Evolutionary conservation across 495 filamentous ascomycete genomes (phyloP).

Genomic region (Copromyces sp.): DNA sequence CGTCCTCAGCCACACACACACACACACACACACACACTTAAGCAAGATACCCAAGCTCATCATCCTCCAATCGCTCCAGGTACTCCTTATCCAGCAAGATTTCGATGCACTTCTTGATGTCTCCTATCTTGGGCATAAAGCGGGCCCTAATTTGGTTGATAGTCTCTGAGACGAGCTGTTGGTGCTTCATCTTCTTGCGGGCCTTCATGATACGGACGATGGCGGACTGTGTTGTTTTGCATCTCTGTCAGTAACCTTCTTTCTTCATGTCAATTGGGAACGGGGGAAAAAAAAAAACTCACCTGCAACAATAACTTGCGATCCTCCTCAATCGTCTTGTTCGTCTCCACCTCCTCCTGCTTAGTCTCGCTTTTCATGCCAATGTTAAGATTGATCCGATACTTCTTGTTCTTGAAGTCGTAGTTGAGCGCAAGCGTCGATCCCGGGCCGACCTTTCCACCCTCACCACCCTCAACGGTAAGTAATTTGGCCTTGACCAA

Average conservation of each 20-base stretch:
- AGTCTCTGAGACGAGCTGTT: constrained; percentile 82
- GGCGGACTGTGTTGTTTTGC: constrained; percentile 54
- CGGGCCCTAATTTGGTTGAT: constrained; percentile 91
- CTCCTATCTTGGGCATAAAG: constrained; percentile 82
- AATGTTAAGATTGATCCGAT: constrained; percentile 92
- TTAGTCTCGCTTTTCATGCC: constrained; percentile 90
- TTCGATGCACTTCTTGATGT: constrained; percentile 99
- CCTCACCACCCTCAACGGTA: constrained; percentile 47
- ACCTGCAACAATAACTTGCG: constrained; percentile 94
- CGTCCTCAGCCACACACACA: too few relatives aligned
- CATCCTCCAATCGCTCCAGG: constrained; percentile 85
- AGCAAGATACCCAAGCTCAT: constrained; percentile 87
- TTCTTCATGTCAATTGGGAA: not conserved
- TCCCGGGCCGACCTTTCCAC: constrained; percentile 62
- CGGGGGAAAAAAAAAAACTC: constrained; percentile 46
- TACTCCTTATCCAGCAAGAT: constrained; percentile 99
- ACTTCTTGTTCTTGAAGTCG: constrained; percentile 95
- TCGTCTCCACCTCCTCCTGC: constrained; percentile 90
- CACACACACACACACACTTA: constrained; percentile 23
- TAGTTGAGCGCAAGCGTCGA: constrained; percentile 75
- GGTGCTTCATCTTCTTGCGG: constrained; percentile 96
- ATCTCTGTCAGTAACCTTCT: not conserved
- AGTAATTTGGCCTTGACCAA: constrained; percentile 88
- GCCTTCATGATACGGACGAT: constrained; percentile 99
- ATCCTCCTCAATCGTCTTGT: constrained; percentile 99